Evolutionary conservation across 768 basidiomycete species (phyloP), one percentile per base, ranked within the genome.

Genomic region (Suillus lakei): DNA sequence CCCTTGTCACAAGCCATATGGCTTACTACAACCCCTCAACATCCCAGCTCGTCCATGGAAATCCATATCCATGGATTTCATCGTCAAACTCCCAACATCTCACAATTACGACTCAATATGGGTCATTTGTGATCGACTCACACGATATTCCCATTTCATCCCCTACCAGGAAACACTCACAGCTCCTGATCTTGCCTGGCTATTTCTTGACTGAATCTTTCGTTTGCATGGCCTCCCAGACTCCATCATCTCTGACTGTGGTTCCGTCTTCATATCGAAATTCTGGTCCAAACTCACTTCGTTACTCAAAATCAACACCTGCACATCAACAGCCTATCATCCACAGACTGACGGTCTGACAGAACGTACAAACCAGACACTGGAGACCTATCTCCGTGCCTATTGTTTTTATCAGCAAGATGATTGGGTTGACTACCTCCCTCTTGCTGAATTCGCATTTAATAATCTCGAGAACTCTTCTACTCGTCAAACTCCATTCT

Each of bases 301-400:
- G 32, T 15, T 58, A 26, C 5, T 63, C 4, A 26, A 55, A 5
- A 69, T 71, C 23, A 38, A 73, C 7, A 36, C 61, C 9, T 15
- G 63, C 38, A 71, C 71, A 4, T 80, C 77, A 4, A 82, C 81
- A 0, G 79, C 80, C 0, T 85, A 80, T 64, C 84, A 85, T 55
- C 83, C 82, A 0, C 76, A 84, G 68, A 78, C 80, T 4, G 78
- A 84, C 61, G 75, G 78, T 60, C 76, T 73, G 34, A 80, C 79
- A 0, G 80, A 82, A 68, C 66, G 76, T 21, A 72, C 70, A 23
- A 83, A 81, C 60, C 76, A 81, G 66, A 75, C 72, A 4, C 70
- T 83, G 10, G 79, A 82, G 59, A 67, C 73, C 0, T 81, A 81
- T 62, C 72, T 85, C 10, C 74, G 74, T 13, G 66, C 73, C 36